Evolutionary conservation across 805 yeast genomes (phyloP).

Genomic region (Candida maris): DNA sequence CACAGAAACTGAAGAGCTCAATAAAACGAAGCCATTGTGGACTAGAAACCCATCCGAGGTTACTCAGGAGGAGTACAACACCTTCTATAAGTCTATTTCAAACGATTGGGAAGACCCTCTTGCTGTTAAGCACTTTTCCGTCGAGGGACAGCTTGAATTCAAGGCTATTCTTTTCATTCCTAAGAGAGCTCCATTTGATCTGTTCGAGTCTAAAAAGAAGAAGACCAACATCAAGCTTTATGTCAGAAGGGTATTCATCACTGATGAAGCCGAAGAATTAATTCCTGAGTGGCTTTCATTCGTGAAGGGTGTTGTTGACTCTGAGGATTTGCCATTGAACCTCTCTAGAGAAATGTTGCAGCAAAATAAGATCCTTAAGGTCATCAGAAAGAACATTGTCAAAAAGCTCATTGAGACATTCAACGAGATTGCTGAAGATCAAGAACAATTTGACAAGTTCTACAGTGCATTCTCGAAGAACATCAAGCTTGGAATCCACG

Average conservation of each 20-base stretch:
- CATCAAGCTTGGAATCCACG: slow-evolving; percentile 98
- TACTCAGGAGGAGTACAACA: slow-evolving; percentile 96
- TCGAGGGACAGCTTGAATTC: slow-evolving; percentile 99
- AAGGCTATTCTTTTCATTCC: slow-evolving; percentile 97
- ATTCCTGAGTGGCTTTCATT: slow-evolving; percentile 98
- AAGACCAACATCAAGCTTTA: slow-evolving; percentile 97
- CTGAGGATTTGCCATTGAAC: slow-evolving; percentile 99
- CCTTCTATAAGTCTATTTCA: slow-evolving; percentile 98
- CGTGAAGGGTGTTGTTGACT: slow-evolving; percentile 98
- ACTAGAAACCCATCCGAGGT: slow-evolving; percentile 98
- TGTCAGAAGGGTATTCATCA: slow-evolving; percentile 99
- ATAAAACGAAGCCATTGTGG: slow-evolving; percentile 99
- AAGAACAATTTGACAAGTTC: slow-evolving; percentile 97
- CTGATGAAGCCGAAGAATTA: slow-evolving; percentile 98
- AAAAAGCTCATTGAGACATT: slow-evolving; percentile 98
- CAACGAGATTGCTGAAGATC: slow-evolving; percentile 98
- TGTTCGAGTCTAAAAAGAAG: slow-evolving; percentile 98
- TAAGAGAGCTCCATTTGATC: slow-evolving; percentile 98
- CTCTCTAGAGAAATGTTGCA: slow-evolving; percentile 99
- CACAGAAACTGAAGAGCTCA: slow-evolving; percentile 95
- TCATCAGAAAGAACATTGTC: slow-evolving; percentile 97
- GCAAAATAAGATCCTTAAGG: slow-evolving; percentile 99
- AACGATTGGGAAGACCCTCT: slow-evolving; percentile 99
- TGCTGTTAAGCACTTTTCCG: slow-evolving; percentile 99
- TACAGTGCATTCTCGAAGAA: slow-evolving; percentile 97